phyloP scores from a whole-genome alignment of 2,329 filamentous ascomycete species.

The Apiospora kogelbergensis region DNA sequence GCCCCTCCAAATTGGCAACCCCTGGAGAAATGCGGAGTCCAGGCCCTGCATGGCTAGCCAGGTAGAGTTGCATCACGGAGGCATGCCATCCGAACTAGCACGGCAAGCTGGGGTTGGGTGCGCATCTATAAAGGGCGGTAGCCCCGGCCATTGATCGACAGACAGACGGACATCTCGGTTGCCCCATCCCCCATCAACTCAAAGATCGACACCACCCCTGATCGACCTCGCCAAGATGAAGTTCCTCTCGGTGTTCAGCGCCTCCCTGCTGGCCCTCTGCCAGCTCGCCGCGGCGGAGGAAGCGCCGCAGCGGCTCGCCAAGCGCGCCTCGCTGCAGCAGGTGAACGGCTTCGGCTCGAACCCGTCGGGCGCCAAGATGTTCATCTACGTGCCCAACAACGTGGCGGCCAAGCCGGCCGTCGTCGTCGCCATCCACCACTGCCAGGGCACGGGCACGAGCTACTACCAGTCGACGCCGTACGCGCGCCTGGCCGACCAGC shows the following conservation, averaged over 20 bases:
- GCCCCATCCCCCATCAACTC: background rate
- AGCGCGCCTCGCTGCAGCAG: constrained; percentile 22
- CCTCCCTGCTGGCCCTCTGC: constrained; percentile 17
- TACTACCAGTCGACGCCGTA: constrained; percentile 52
- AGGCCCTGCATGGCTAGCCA: background rate
- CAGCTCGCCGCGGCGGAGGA: constrained; percentile 12
- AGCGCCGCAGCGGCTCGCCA: background rate
- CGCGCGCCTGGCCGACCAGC: constrained; percentile 37
- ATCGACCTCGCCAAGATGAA: background rate
- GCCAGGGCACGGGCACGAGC: constrained; percentile 47
- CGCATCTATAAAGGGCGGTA: background rate
- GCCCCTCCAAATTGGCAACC: background rate
- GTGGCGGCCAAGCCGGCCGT: constrained; percentile 42
- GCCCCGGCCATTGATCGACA: background rate
- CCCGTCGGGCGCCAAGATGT: constrained; percentile 44
- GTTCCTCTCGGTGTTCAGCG: constrained; percentile 11
- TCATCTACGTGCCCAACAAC: constrained; percentile 40
- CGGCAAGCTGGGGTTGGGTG: too few species aligned
- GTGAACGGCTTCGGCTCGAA: constrained; percentile 32
- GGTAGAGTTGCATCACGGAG: background rate
- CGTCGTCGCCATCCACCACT: constrained; percentile 55
- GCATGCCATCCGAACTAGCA: background rate
- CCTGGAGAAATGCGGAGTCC: background rate
- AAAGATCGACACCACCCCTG: background rate
- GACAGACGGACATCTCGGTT: background rate